phyloP scores from a whole-genome alignment of 345 rosid genomes.

The Ailanthus altissimus region DNA sequence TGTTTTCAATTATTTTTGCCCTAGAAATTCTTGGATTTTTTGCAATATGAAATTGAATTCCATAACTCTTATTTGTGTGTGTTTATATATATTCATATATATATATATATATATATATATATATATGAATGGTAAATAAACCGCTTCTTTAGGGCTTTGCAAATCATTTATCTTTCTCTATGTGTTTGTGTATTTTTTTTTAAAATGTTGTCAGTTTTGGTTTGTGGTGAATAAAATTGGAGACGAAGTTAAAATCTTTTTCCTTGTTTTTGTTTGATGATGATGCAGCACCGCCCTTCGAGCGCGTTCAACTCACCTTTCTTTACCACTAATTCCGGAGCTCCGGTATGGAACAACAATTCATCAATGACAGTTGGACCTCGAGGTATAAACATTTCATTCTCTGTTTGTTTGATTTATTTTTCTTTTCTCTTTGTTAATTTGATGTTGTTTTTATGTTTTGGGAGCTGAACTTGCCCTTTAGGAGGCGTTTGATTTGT shows the following conservation, averaged over 20 bases:
- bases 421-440: neutral
- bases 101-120: too few relatives aligned
- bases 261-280: slow-evolving; percentile 4
- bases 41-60: too few relatives aligned
- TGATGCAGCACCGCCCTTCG: slow-evolving; percentile 63
- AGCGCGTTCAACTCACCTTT: slow-evolving; percentile 63
- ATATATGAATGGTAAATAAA: too few relatives aligned
- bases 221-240: neutral
- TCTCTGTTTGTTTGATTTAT: neutral
- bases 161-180: neutral
- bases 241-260: neutral
- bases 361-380: slow-evolving; percentile 77
- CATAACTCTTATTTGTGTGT: too few relatives aligned
- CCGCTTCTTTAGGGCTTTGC: neutral
- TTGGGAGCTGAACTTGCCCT: neutral
- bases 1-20: too few relatives aligned
- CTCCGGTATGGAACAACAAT: slow-evolving; percentile 82
- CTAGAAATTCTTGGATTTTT: too few relatives aligned
- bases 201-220: neutral
- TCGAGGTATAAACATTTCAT: slow-evolving; percentile 50
- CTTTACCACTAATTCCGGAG: slow-evolving; percentile 80
- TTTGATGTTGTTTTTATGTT: neutral
- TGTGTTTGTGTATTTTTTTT: neutral
- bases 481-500: neutral
- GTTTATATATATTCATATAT: too few relatives aligned